Conservation (phyloP, 768 basidiomycete species). For the Xerocomus spinulosus region DNA sequence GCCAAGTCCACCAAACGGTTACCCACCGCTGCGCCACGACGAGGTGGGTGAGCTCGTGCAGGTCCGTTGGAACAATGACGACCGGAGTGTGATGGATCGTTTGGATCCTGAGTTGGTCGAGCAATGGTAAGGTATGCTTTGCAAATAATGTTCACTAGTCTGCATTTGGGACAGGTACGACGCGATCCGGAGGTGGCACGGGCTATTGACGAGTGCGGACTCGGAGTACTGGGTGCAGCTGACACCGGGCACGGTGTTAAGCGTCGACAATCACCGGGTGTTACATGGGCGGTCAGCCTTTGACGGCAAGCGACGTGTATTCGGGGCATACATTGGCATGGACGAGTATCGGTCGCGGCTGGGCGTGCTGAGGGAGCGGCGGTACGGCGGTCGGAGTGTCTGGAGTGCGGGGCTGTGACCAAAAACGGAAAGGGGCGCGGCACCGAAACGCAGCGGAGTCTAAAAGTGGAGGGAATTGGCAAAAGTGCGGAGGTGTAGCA, state of each 20-base stretch:
- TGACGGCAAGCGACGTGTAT: constrained; percentile 83
- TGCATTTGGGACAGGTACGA: constrained; percentile 54
- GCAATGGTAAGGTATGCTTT: constrained; percentile 49
- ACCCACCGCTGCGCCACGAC: constrained; percentile 73
- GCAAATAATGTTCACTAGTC: not conserved
- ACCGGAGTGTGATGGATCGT: constrained; percentile 74
- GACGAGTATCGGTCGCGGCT: constrained; percentile 89
- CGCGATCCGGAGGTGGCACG: constrained; percentile 76
- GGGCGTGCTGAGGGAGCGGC: constrained; percentile 57
- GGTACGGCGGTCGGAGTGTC: constrained; percentile 42
- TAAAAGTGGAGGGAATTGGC: constrained; percentile 17
- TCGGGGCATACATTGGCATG: constrained; percentile 89
- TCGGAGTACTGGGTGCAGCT: constrained; percentile 92
- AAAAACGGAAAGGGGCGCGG: constrained; percentile 10
- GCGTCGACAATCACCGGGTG: constrained; percentile 90
- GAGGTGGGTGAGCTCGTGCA: constrained; percentile 59
- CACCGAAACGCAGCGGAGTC: constrained; percentile 17
- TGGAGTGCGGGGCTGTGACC: constrained; percentile 55
- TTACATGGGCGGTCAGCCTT: constrained; percentile 93
- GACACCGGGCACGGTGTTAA: constrained; percentile 85
- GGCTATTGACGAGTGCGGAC: constrained; percentile 68
- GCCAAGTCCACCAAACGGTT: constrained; percentile 53
- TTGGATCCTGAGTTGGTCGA: constrained; percentile 60
- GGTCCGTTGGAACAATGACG: constrained; percentile 93
- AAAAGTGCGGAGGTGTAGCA: constrained; percentile 15